Percentiles rank a stretch among this genome's conserved stretches.
Conservation (phyloP, 805 yeast species). For the Yarrowia sp. region DNA sequence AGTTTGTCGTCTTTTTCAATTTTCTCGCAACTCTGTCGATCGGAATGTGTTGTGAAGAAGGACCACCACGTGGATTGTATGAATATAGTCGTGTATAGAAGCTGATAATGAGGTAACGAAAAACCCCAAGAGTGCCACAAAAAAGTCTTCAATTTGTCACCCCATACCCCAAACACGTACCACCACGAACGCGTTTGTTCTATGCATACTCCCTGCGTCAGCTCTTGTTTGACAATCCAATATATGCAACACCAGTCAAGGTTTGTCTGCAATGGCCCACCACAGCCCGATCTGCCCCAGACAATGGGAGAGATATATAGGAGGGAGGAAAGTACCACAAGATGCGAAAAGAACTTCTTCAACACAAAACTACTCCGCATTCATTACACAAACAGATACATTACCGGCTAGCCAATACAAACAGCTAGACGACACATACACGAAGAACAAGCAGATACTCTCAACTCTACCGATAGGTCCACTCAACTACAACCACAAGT, state of each 20-base stretch:
- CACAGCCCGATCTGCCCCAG: conserved; percentile 4
- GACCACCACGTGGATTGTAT: too few species aligned
- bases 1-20: background rate
- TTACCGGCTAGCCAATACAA: background rate
- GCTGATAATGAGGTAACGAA: too few species aligned
- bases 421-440: background rate
- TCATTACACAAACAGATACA: background rate
- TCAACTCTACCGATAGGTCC: too few species aligned
- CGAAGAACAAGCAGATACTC: too few species aligned
- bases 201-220: conserved; percentile 14
- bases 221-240: background rate
- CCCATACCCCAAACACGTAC: background rate
- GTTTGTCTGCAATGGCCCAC: conserved; percentile 9
- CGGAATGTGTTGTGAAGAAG: background rate
- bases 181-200: conserved; percentile 6
- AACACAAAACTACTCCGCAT: too few species aligned
- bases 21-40: background rate
- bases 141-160: too few species aligned
- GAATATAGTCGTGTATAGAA: too few species aligned
- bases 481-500: too few species aligned
- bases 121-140: too few species aligned
- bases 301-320: background rate
- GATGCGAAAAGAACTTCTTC: background rate
- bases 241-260: background rate
- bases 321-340: background rate